Base-by-base conservation (phyloP, 208 protist genomes). In the Angomonas deanei region DNA sequence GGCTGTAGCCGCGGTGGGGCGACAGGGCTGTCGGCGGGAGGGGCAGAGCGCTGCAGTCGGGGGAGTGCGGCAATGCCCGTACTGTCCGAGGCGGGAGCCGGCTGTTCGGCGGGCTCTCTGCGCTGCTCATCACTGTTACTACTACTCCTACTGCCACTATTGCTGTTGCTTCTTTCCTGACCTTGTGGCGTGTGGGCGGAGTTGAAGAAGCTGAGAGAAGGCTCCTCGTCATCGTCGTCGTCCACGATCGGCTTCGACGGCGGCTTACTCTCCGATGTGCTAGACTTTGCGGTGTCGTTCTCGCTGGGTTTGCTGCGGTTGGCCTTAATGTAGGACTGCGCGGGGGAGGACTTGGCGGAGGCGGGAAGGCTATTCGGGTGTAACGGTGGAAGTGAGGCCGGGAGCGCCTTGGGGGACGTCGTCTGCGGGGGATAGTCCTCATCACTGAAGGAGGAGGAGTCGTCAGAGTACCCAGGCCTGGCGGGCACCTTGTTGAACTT, bases 161-260 rank as follows among this genome's bases (percentile, higher is more conserved):
- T 42, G 36, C 11, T 8, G 36, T 8, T 42, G n/a, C n/a, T n/a
- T n/a, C n/a, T n/a, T n/a, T n/a, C n/a, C n/a, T n/a, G n/a, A n/a
- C n/a, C n/a, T n/a, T n/a, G n/a, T 42, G 36, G 36, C 8, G 36
- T 42, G 36, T 15, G 36, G 36, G 8, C 15, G 15, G 36, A 8
- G 15, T 42, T 42, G 36, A 42, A 38, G 38, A 79, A 83, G 24
- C 60, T 61, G 52, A 83, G 59, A 8, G 70, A 76, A 3, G 74
- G 73, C 60, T 85, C 74, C 28, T 80, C 78, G 28, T 84, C 66
- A 10, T 80, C 70, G 61, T 79, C 68, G 39, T 74, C 61, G n/a
- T 66, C 64, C 15, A 47, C 27, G 1, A 50, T 21, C 36, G 49
- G 55, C 23, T 32, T 46, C 39, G 55, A 48, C 32, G 30, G 36